Conservation (phyloP, 257 asterid genomes). For the Capsicum rhomboideum region DNA sequence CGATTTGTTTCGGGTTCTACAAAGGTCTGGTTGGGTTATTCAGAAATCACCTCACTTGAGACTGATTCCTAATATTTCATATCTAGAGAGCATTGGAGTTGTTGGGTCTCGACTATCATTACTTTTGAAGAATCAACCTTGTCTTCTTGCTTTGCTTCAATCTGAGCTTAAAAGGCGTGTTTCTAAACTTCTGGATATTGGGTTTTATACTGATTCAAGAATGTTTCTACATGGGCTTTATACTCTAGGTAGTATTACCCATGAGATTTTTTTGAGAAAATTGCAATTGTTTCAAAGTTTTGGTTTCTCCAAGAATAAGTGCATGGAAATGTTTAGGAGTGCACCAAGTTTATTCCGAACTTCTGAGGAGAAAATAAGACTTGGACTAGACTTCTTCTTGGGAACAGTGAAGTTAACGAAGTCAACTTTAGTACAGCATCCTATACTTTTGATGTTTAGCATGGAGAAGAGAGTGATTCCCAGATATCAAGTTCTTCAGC, state of each 20-base stretch:
- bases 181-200: slow-evolving; percentile 13
- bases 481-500: slow-evolving; percentile 9
- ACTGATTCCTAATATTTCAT: slow-evolving; percentile 13
- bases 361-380: slow-evolving; percentile 12
- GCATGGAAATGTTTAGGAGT: slow-evolving; percentile 14
- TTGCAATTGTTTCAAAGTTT: slow-evolving; percentile 9
- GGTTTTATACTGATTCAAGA: slow-evolving; percentile 13
- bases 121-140: slow-evolving; percentile 11
- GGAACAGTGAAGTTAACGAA: slow-evolving; percentile 2
- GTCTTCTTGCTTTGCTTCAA: slow-evolving; percentile 1
- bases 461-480: not conserved
- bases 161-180: slow-evolving; percentile 10
- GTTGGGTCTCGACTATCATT: slow-evolving; percentile 13
- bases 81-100: slow-evolving; percentile 21
- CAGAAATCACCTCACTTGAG: not conserved
- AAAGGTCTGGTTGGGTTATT: slow-evolving; percentile 5
- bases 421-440: not conserved
- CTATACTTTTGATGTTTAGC: slow-evolving; percentile 5
- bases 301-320: slow-evolving; percentile 8
- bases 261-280: slow-evolving; percentile 9
- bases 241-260: not conserved
- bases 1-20: slow-evolving; percentile 5
- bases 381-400: slow-evolving; percentile 14
- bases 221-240: slow-evolving; percentile 14
- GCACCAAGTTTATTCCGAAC: not conserved